Evolutionary conservation across 1,284 basidiomycete genomes (phyloP), one percentile per base, ranked within the genome.

Genomic region (Tilletia caries): DNA sequence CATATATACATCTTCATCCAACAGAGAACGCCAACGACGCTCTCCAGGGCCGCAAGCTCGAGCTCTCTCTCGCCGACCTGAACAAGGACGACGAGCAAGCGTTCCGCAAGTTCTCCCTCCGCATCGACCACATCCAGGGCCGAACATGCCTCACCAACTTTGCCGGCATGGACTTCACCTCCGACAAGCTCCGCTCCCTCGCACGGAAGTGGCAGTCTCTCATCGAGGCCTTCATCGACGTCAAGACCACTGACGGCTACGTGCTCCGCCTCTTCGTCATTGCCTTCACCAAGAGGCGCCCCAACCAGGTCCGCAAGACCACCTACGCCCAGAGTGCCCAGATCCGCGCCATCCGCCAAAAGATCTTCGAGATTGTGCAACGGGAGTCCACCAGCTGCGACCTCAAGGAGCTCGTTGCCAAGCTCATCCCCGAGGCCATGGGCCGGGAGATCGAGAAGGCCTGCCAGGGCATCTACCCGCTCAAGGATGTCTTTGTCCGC

Each of bases 101-200:
- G 71, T 99, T 95, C 93, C 91, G 96, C 85, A 98, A 99, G 89
- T 95, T 99, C 86, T 93, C 94, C 87, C 90, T 99, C 85, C 91
- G 93, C 82, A 89, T 98, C 81, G 95, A 98, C 85, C 95, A 98
- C 84, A 89, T 99, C 77, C 91, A 97, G 87, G 96, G 95, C 87
- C 96, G 95, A 88, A 95, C 92, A 89, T 98, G 95, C 88, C 89
- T 98, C 70, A 98, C 96, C 86, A 97, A 95, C 87, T 99, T 99
- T 91, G 92, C 95, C 87, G 96, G 95, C 85, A 98, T 99, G 96
- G 93, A 96, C 88, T 98, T 99, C 88, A 98, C 96, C 76, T 96
- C 94, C 76, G 96, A 99, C 91, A 98, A 98, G 88, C 91, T 98
- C 79, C 94, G 96, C 76, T 98, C 96, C 70, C 93, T 99, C 82